These are phyloP conservation scores for Talaromyces atroroseus DNA, from an alignment of 2,329 filamentous ascomycete genomes.

Conservation along the genomic window DNA sequence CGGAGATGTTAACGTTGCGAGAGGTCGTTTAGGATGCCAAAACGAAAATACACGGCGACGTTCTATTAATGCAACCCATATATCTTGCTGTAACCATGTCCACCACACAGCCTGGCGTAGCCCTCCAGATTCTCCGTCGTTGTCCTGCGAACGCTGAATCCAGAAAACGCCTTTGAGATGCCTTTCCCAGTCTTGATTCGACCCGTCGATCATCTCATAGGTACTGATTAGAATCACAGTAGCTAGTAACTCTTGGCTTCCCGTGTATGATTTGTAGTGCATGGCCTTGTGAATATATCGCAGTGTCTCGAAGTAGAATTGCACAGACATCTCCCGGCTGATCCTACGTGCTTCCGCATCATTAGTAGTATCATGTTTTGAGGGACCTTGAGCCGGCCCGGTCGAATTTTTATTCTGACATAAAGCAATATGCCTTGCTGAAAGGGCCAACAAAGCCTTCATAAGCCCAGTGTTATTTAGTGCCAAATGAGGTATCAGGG, in stretches of 20 bases:
- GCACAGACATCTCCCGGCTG: slow-evolving; percentile 38
- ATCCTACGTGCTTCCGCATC: slow-evolving; percentile 19
- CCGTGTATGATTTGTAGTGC: slow-evolving; percentile 53
- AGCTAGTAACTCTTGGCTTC: slow-evolving; percentile 53
- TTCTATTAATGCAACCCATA: slow-evolving; percentile 60
- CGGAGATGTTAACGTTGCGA: slow-evolving; percentile 45
- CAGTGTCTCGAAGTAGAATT: slow-evolving; percentile 59
- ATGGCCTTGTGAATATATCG: slow-evolving; percentile 58
- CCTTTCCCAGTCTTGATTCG: slow-evolving; percentile 54
- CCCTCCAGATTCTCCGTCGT: slow-evolving; percentile 54
- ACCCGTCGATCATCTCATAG: slow-evolving; percentile 62
- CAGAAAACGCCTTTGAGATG: slow-evolving; percentile 62
- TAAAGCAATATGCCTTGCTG: slow-evolving; percentile 48
- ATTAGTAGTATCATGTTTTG: slow-evolving; percentile 16
- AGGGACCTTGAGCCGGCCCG: slow-evolving; percentile 8
- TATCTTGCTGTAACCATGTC: slow-evolving; percentile 62
- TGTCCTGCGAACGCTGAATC: slow-evolving; percentile 59
- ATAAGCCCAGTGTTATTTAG: slow-evolving; percentile 52
- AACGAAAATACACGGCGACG: slow-evolving; percentile 53
- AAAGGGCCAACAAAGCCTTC: slow-evolving; percentile 54
- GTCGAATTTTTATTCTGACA: slow-evolving; percentile 13
- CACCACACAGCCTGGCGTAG: slow-evolving; percentile 59
- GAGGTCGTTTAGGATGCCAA: slow-evolving; percentile 50
- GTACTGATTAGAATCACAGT: slow-evolving; percentile 57
- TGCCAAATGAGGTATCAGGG: slow-evolving; percentile 35